A percentile compares a stretch with the other conserved stretches of the same genome.
Evolutionary conservation across 371 early-diverging fungal species (phyloP).

Genomic region (Mortierella sp.): DNA sequence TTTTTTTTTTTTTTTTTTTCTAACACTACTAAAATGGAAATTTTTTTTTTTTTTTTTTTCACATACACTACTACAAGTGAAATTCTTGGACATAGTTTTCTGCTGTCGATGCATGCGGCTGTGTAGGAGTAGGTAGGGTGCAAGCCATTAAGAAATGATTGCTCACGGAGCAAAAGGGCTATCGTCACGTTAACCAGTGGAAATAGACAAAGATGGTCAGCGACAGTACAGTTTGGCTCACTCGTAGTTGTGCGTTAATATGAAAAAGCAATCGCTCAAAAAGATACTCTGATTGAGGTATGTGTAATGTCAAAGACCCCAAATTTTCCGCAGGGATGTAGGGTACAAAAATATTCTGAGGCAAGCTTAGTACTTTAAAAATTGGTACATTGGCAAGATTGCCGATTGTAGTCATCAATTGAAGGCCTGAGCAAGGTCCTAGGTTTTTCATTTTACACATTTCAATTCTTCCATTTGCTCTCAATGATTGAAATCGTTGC

Average conservation of each 20-base stretch:
- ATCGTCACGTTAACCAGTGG: not conserved
- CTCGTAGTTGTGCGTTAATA: not conserved
- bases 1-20: too few species aligned
- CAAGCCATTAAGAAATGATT: too few species aligned
- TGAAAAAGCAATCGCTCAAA: not conserved
- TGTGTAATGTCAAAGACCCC: not conserved
- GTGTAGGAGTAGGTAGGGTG: not conserved
- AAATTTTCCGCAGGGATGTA: too few species aligned
- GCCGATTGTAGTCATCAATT: not conserved
- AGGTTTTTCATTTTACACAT: not conserved
- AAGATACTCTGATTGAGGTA: not conserved
- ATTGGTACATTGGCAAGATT: not conserved
- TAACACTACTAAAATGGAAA: too few species aligned
- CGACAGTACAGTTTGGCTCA: not conserved
- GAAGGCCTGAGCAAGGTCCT: not conserved
- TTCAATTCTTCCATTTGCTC: conserved; percentile 1
- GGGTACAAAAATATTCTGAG: not conserved
- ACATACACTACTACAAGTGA: too few species aligned
- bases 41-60: too few species aligned
- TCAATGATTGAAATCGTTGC: not conserved
- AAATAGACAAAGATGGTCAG: not conserved
- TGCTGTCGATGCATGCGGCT: too few species aligned
- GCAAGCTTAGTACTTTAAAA: not conserved
- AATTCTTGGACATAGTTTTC: too few species aligned
- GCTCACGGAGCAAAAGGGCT: not conserved